Conservation (phyloP, 2,329 filamentous ascomycete genomes). For the Cordyceps cicadae region DNA sequence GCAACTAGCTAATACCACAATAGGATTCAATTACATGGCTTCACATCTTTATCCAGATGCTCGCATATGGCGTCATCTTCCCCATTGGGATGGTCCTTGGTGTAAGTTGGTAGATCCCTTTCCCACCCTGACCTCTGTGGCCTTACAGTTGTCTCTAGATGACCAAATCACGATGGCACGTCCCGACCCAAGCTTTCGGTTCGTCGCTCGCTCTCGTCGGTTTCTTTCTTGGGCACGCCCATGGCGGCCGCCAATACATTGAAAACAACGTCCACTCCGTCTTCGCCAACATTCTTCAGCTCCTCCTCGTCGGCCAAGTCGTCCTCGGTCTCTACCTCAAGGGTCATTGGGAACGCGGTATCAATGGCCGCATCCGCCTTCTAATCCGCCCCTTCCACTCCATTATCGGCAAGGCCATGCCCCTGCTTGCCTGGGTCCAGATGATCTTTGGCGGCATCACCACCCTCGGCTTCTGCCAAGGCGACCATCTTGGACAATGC, state of each 20-base stretch:
- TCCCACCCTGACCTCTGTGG: neutral
- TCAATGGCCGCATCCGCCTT: constrained; percentile 69
- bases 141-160: constrained; percentile 47
- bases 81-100: constrained; percentile 93
- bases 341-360: constrained; percentile 77
- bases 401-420: constrained; percentile 78
- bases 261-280: constrained; percentile 66
- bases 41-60: constrained; percentile 81
- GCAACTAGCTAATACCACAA: constrained; percentile 25
- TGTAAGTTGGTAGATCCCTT: constrained; percentile 36
- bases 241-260: constrained; percentile 80
- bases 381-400: constrained; percentile 67
- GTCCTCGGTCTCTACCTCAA: constrained; percentile 78
- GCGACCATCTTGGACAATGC: constrained; percentile 86
- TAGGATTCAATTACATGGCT: constrained; percentile 82
- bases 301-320: constrained; percentile 69
- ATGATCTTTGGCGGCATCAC: constrained; percentile 96
- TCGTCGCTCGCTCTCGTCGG: constrained; percentile 70
- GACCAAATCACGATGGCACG: constrained; percentile 85
- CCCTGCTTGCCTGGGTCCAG: constrained; percentile 80
- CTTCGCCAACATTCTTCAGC: constrained; percentile 74
- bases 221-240: constrained; percentile 85
- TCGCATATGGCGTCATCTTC: constrained; percentile 87
- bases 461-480: constrained; percentile 83
- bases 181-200: constrained; percentile 72